Percentiles rank a stretch among this genome's conserved stretches.
Evolutionary conservation across 2,329 filamentous ascomycete species (phyloP).

Genomic region (Claviceps paspali): DNA sequence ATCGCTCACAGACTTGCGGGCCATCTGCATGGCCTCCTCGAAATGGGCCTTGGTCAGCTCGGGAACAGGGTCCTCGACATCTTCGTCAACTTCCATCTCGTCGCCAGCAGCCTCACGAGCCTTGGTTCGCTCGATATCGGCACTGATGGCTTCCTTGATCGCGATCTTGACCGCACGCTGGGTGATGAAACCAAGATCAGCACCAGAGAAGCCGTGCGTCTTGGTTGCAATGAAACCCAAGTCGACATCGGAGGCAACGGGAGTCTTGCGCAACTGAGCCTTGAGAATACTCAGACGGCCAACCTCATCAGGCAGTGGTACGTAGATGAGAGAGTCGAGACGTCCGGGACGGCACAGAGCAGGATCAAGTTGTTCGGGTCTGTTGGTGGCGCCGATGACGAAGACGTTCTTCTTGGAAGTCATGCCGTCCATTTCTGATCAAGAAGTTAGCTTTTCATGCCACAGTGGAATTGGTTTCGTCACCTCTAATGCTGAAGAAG

Average conservation of each 20-base stretch:
- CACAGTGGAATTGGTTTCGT: no score
- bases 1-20: constrained; percentile 84
- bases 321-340: constrained; percentile 97
- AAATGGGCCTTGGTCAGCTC: constrained; percentile 94
- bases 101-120: constrained; percentile 74
- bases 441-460: constrained; percentile 30
- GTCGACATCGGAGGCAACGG: constrained; percentile 75
- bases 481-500: no score
- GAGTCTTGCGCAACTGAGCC: constrained; percentile 97
- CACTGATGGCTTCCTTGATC: constrained; percentile 88
- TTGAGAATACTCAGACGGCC: constrained; percentile 82
- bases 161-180: constrained; percentile 98
- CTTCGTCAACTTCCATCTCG: constrained; percentile 55
- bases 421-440: constrained; percentile 92
- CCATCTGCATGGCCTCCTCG: constrained; percentile 94
- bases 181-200: constrained; percentile 96
- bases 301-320: constrained; percentile 83
- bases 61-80: constrained; percentile 81
- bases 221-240: constrained; percentile 85
- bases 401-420: constrained; percentile 99
- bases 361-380: constrained; percentile 96
- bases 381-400: constrained; percentile 96
- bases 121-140: constrained; percentile 82
- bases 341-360: constrained; percentile 95
- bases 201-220: constrained; percentile 98